Evolutionary conservation across 768 basidiomycete species (phyloP).

Genomic region (Mycena epipterygia): DNA sequence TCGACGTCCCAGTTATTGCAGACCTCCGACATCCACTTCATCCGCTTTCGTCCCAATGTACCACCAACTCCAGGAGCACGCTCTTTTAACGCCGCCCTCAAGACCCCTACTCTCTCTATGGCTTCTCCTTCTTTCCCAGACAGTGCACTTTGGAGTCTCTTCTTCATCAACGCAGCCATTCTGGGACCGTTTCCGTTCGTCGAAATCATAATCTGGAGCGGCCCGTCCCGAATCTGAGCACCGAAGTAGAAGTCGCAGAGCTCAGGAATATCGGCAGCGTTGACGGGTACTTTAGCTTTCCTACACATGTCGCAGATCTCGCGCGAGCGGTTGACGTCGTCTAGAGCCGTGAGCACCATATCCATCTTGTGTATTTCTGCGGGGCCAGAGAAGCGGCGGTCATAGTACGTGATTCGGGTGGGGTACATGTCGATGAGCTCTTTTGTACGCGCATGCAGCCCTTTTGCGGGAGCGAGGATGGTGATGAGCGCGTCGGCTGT

Average conservation of each 20-base stretch:
- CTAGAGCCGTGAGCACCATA: constrained; percentile 95
- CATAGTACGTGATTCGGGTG: constrained; percentile 75
- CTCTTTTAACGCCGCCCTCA: constrained; percentile 80
- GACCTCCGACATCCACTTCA: constrained; percentile 92
- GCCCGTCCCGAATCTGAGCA: constrained; percentile 90
- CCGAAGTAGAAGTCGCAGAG: constrained; percentile 99
- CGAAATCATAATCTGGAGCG: constrained; percentile 95
- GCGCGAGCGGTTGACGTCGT: constrained; percentile 80
- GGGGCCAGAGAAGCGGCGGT: constrained; percentile 74
- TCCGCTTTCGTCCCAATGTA: constrained; percentile 79
- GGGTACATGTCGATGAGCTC: constrained; percentile 62
- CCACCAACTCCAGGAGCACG: constrained; percentile 90
- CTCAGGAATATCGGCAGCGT: constrained; percentile 96
- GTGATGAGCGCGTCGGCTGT: constrained; percentile 83
- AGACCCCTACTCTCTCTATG: constrained; percentile 82
- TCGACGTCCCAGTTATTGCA: constrained; percentile 91
- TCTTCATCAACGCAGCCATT: constrained; percentile 87
- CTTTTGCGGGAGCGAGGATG: constrained; percentile 77
- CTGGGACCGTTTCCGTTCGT: constrained; percentile 95
- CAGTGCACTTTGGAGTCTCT: constrained; percentile 75
- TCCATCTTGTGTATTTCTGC: constrained; percentile 79
- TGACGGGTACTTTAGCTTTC: constrained; percentile 82
- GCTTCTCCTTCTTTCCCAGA: constrained; percentile 82
- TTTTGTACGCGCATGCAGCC: constrained; percentile 74
- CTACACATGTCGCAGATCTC: constrained; percentile 81